Conservation (phyloP, 2,329 filamentous ascomycete genomes). For the Grosmannia penicillata region DNA sequence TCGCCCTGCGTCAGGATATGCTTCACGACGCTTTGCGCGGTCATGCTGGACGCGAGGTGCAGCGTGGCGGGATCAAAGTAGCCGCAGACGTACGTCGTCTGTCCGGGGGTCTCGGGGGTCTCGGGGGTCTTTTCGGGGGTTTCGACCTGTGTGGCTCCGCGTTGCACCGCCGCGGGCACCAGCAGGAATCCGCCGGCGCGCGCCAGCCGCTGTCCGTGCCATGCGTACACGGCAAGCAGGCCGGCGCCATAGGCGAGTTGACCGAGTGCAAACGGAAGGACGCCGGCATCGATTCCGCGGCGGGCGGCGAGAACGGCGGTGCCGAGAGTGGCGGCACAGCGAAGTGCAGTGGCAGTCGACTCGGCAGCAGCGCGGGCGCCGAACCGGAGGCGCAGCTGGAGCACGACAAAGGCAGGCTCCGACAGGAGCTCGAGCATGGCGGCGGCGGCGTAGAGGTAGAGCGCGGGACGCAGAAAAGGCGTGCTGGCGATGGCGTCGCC, state of each 20-base stretch:
- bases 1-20: conserved; percentile 91
- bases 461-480: conserved; percentile 43
- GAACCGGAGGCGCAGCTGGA: conserved; percentile 70
- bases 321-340: conserved; percentile 61
- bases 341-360: conserved; percentile 61
- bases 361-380: conserved; percentile 71
- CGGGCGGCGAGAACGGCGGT: conserved; percentile 44
- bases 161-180: conserved; percentile 27
- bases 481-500: conserved; percentile 23
- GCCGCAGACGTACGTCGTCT: conserved; percentile 31
- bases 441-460: conserved; percentile 41
- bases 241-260: conserved; percentile 62
- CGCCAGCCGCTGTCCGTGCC: conserved; percentile 43
- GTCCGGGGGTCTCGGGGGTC: not conserved
- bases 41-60: conserved; percentile 64
- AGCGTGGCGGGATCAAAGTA: conserved; percentile 59
- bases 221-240: conserved; percentile 55
- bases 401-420: conserved; percentile 79
- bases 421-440: conserved; percentile 61
- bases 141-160: too few relatives aligned
- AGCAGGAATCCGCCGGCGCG: conserved; percentile 53
- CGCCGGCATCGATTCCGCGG: conserved; percentile 41
- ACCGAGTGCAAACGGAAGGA: conserved; percentile 78
- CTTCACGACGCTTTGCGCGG: conserved; percentile 78
- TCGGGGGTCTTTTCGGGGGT: too few relatives aligned